Evolutionary conservation across 306 rosid species (phyloP), one percentile per base, ranked within the genome.

Genomic region (Lathyrus aphaca): DNA sequence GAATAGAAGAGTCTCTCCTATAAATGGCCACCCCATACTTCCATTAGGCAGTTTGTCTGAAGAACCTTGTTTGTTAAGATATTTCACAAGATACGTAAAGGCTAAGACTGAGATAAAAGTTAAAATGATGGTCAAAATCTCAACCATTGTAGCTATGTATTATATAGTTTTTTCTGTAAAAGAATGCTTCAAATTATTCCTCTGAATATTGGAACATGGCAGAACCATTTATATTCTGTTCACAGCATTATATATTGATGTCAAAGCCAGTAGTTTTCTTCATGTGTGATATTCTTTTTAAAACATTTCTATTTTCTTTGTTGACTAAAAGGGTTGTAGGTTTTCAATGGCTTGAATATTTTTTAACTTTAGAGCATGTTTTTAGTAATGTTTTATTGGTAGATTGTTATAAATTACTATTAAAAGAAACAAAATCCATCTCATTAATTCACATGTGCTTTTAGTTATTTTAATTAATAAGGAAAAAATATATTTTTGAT

Each of bases 11-110:
- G 91, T 88, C 60, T 91, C 91, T 0, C 97, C 97, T 17, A 64
- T 14, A 32, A 85, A 70, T 0, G 93, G 96, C 83, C 85, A 87
- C 10, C 97, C 97, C 89, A 85, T 80, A 83, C 53, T 82, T 43
- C 97, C 97, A 69, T 30, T 78, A 46, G 91, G 91, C 18, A 89
- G 58, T 44, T 65, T 71, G 50, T 70, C 59, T 14, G 43, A 59
- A 15, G 23, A 43, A 9, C 49, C 45, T 58, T 58, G 35, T 60
- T 37, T 79, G 40, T 10, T 46, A 42, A 69, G 25, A 42, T 74
- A 38, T 59, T 37, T 77, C 53, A 88, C 79, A 76, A 91, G 76
- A 50, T 53, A 82, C 59, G 61, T 58, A 45, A 87, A 56, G 49
- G 69, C 13, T n/a, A 80, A 21, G 19, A 78, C 79, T 16, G 66